Evolutionary conservation across 2,329 filamentous ascomycete genomes (phyloP).

Genomic region (Paradendryphiella salina): DNA sequence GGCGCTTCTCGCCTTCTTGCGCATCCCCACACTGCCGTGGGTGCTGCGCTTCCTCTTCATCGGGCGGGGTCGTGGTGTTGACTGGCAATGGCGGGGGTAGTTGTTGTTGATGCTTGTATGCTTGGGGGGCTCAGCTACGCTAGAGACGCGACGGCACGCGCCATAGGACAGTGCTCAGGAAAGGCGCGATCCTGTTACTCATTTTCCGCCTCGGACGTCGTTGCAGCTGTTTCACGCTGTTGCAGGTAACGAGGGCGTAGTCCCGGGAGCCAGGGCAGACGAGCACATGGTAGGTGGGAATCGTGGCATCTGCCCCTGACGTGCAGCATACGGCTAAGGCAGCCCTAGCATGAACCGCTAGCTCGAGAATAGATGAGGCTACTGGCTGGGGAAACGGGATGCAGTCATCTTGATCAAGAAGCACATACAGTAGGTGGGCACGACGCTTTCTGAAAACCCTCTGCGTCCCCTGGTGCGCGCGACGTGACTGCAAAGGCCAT

Average conservation of each 20-base stretch:
- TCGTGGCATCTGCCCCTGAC: not conserved
- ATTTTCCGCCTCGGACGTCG: not conserved
- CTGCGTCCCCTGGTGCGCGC: too few relatives aligned
- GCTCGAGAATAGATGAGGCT: not conserved
- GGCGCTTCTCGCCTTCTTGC: conserved; percentile 31
- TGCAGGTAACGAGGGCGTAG: not conserved
- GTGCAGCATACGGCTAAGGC: not conserved
- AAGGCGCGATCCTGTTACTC: too few relatives aligned
- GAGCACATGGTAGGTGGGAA: not conserved
- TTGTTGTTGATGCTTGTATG: not conserved
- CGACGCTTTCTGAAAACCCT: too few relatives aligned
- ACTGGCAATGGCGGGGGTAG: not conserved
- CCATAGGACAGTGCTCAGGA: not conserved
- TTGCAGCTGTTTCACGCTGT: not conserved
- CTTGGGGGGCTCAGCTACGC: conserved; percentile 1
- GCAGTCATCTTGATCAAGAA: not conserved
- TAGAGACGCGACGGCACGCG: conserved; percentile 5
- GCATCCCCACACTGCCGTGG: conserved; percentile 22
- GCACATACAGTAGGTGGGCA: not conserved
- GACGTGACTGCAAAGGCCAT: too few relatives aligned
- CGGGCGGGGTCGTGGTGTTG: not conserved
- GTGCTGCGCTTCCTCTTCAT: conserved; percentile 37
- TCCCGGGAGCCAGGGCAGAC: not conserved
- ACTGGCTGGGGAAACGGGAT: conserved; percentile 14
- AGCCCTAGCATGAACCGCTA: not conserved